Base-by-base conservation (phyloP, 139 green algal species). In the Choricystis sp. region DNA sequence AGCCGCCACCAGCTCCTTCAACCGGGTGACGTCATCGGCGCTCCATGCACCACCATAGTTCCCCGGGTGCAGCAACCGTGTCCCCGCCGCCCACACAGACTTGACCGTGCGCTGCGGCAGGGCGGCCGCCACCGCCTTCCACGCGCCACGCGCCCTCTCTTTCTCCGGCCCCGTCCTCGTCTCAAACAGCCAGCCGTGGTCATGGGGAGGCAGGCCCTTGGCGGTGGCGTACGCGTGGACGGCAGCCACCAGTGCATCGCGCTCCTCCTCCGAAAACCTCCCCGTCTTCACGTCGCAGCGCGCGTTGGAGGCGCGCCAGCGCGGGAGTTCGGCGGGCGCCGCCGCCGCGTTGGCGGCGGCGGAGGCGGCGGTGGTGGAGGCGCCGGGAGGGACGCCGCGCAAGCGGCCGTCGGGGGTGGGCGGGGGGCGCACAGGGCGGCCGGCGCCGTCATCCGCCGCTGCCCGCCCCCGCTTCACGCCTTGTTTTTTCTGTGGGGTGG, bases 21-120 rank as follows among this genome's bases (percentile, higher is more conserved):
- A 77, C 56, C 59, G 55, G 9, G 24, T 49, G 31, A 82, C 77
- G 63, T 90, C 80, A 24, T 84, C 74, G 0, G 56, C 16, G 1
- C 30, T 81, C 73, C 80, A 90, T 16, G 58, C 56, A 25, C 82
- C 83, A 74, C 85, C 64, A 55, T 77, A 77, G 60, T 79, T 77
- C 1, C 57, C 61, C 24, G 72, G 55, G 59, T 85, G 67, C 29
- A 86, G 78, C 57, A 87, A 70, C 3, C 80, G 66, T 5, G 69
- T 79, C 26, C 79, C 75, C 26, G 66, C 72, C 2, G 73, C 66
- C 65, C 73, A 84, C 49, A 90, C 77, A 0, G 75, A 64, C 73
- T 89, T 85, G 55, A 68, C 64, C 14, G 72, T 85, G 29, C 84
- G 74, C 26, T 89, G 60, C 1, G 84, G 83, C 61, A 90, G 71